Base-by-base conservation (phyloP, 805 yeast genomes). In the Zygosaccharomyces lentus region DNA sequence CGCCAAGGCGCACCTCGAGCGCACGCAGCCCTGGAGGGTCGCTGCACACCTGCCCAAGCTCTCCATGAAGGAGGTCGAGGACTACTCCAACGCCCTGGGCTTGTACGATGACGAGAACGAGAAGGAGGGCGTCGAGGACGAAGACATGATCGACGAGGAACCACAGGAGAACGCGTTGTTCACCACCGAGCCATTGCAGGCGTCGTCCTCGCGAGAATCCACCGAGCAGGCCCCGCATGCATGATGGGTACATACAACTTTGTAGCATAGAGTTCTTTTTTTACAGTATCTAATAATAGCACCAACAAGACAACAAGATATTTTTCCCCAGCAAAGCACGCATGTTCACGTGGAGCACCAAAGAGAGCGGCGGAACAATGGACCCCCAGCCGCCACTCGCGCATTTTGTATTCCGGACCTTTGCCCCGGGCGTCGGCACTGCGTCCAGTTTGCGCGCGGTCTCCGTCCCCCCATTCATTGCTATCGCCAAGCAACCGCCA, bases 11-110 rank as follows among this genome's bases (percentile, higher is more conserved):
- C 66, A 74, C 54, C 72, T 66, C 37, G 89, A 84, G 48, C 73
- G 73, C 41, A 73, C 73, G 52, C 75, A 72, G 50, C 78, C 83
- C 31, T 82, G 73, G 75, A 72, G 78, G 62, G 82, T 84, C 38
- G 89, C 89, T 41, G 71, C 73, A 31, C 68, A 74, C 45, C 56
- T 83, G 73, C 87, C 87, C 34, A 76, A 74, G 62, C 71, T 84
- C 48, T 61, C 76, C 16, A 64, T 65, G 50, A 67, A 69, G 47
- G 81, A 82, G 64, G 74, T 82, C 54, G 85, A 80, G 63, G 75
- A 68, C 45, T 82, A 81, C 56, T 83, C 81, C 58, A 67, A 62
- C 52, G 76, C 71, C 37, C 71, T 81, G 48, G 87, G 87, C 41
- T 65, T 82, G 38, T 73, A 67, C 61, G 76, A 72, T 41, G 70